Evolutionary conservation across 805 yeast genomes (phyloP), one percentile per base, ranked within the genome.

Genomic region (Hanseniaspora nectarophila): DNA sequence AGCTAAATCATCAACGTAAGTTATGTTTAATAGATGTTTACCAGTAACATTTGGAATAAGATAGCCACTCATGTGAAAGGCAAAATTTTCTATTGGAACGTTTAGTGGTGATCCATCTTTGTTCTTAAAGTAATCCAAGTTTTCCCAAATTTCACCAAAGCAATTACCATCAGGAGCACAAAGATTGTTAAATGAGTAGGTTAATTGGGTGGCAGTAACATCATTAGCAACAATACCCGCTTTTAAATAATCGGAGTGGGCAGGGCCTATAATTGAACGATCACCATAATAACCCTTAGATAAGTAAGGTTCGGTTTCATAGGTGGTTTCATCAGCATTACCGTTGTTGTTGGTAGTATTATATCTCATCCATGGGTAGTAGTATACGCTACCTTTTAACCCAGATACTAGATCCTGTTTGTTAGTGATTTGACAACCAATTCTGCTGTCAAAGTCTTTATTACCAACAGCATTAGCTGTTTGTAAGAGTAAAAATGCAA

Each of bases 1-100:
- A 35, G 29, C 48, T 37, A 50, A 43, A 31, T 50, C 48, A 43
- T 50, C 54, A 43, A 50, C 31, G 31, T 34, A 35, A 4, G 12
- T 31, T 29, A 50, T 29, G 21, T 29, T 16, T 12, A 50, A 4
- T 10, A 31, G 35, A 23, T 50, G 28, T 10, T 18, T 7, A 28
- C 54, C 54, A 9, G 48, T 29, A 3, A 28, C 13, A 3, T 24
- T 12, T 18, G 54, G 48, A 37, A 50, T 21, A 16, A 43, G n/a
- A 18, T 32, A 50, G n/a, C 47, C 54, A 4, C 35, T 43, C 29
- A 43, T 21, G 18, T 32, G 46, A 16, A 50, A 50, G 16, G 39
- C 48, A 35, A 43, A 50, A 29, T 43, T 28, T 2, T 32, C 18
- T 7, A 43, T 10, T 9, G 47, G 39, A n/a, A 40, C 47, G 1